A percentile compares a stretch with the other conserved stretches of the same genome.
Conservation (phyloP, 2,329 filamentous ascomycete species). For the Beauveria asiatica region DNA sequence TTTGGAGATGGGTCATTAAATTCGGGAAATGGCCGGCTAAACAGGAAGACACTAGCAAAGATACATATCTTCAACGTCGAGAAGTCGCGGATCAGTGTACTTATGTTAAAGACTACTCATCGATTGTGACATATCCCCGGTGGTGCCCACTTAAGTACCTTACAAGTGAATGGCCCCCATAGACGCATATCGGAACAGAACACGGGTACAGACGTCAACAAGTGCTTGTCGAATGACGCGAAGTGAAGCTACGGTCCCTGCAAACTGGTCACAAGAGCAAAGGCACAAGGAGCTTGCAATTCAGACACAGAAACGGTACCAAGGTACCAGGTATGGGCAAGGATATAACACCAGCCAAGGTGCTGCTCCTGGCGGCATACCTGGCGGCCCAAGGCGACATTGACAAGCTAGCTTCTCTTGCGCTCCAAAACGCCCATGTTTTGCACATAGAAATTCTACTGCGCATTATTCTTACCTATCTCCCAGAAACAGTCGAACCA, state of each 20-base stretch:
- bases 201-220: not conserved
- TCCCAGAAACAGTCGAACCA: conserved; percentile 63
- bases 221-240: not conserved
- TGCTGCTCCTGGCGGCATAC: conserved; percentile 64
- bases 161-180: not conserved
- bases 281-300: not conserved
- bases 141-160: not conserved
- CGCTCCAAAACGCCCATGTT: conserved; percentile 45
- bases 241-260: not conserved
- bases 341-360: conserved; percentile 55
- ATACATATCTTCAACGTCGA: not conserved
- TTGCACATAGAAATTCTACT: conserved; percentile 58
- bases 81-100: not conserved
- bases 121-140: not conserved
- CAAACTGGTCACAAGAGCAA: not conserved
- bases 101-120: not conserved
- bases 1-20: not conserved
- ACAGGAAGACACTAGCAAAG: not conserved
- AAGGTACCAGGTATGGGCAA: conserved; percentile 9
- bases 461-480: conserved; percentile 65
- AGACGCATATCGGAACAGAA: conserved; percentile 7
- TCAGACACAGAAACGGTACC: not conserved
- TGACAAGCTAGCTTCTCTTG: conserved; percentile 50
- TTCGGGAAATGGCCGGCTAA: conserved; percentile 1
- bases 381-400: conserved; percentile 60